phyloP scores from a whole-genome alignment of 805 yeast species.

The Candida maesae region DNA sequence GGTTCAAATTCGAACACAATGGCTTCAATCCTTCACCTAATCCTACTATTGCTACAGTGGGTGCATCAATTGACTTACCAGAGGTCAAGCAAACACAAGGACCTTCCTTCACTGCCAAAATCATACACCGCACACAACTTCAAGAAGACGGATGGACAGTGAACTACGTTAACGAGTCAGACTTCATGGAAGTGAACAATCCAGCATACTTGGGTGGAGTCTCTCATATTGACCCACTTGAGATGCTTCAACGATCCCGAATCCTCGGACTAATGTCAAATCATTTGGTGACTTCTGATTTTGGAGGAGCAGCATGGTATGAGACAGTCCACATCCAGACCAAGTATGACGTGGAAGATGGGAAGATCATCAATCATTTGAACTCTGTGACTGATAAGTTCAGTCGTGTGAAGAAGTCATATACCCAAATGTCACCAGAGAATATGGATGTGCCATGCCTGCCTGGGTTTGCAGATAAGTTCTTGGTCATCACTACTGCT shows the following conservation, averaged over 20 bases:
- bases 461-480: constrained; percentile 28
- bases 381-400: constrained; percentile 27
- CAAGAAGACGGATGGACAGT: constrained; percentile 55
- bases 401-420: constrained; percentile 15
- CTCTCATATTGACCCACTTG: constrained; percentile 30
- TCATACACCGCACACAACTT: constrained; percentile 33
- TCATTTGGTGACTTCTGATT: constrained; percentile 36
- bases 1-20: constrained; percentile 11
- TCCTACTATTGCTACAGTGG: too few relatives aligned
- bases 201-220: constrained; percentile 41
- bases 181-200: constrained; percentile 47
- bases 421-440: constrained; percentile 1
- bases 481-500: constrained; percentile 43
- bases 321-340: constrained; percentile 29
- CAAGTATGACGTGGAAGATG: constrained; percentile 2
- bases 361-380: constrained; percentile 3
- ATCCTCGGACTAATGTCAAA: constrained; percentile 38
- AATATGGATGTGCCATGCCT: constrained; percentile 12
- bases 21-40: not conserved
- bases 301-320: constrained; percentile 36
- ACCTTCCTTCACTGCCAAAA: constrained; percentile 20
- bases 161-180: constrained; percentile 34
- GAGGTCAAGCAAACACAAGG: too few relatives aligned
- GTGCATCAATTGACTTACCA: not conserved
- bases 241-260: constrained; percentile 39